Base-by-base conservation (phyloP, 805 yeast genomes). In the Candida morakotiae region DNA sequence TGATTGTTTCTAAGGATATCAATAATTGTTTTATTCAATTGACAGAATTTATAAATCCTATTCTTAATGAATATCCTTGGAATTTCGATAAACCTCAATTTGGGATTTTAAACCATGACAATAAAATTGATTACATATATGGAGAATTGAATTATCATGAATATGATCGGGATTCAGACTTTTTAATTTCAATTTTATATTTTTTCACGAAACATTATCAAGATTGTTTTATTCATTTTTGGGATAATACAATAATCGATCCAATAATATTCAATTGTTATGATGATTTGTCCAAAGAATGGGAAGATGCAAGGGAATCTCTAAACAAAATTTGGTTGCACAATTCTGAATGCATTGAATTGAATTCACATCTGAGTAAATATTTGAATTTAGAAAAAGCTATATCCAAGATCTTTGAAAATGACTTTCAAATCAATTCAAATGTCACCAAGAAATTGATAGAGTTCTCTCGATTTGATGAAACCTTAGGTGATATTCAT, bases 171-270 rank as follows among this genome's bases (percentile, higher is more conserved):
- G 83, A 78, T 46, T 73, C 71, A 39, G 58, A 69, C 55, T 49
- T 79, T 5, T 43, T 77, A 4, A 51, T 69, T 1, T 52, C 60
- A 5, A 34, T 77, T 1, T 47, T 79, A 5, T 58, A 54, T 40
- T 52, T 62, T 3, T 58, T 74, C 36, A 58, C 72, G 4, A 44
- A 23, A 17, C 30, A 19, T 26, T 28, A 40, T 37, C 18, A 39
- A 20, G 58, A 45, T 35, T 69, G 66, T 38, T 74, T 60, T 47
- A 62, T 76, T 4, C 73, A 68, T 27, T 42, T 64, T 2, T 59
- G 63, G 41, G 86, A 79, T 47, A 65, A 69, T 1, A 33, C 32
- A 11, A 82, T 75, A 31, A 77, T 80, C 6, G 87, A 81, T 40
- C 70, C 73, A 31, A 35, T 79, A 8, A 49, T 81, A 31, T 64